Evolutionary conservation across 768 basidiomycete genomes (phyloP).

Genomic region (Hericium coralloides): DNA sequence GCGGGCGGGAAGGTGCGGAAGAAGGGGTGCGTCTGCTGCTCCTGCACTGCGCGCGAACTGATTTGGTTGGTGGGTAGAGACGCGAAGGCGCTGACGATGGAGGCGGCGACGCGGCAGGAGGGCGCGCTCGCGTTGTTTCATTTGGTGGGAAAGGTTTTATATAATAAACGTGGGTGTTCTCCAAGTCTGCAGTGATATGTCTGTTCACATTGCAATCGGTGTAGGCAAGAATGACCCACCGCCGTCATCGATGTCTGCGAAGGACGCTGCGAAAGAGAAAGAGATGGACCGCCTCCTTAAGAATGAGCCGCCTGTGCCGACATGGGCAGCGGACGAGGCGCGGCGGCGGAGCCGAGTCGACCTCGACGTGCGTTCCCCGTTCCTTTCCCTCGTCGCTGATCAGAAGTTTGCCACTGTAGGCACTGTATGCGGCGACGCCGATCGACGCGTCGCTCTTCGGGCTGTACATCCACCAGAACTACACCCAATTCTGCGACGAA

Average conservation of each 20-base stretch:
- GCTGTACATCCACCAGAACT: conserved; percentile 92
- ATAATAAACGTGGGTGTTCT: conserved; percentile 80
- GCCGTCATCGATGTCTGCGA: conserved; percentile 42
- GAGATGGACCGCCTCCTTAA: conserved; percentile 45
- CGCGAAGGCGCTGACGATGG: conserved; percentile 28
- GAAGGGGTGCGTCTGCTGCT: conserved; percentile 9
- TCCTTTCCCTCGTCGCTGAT: background rate
- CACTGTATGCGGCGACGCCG: conserved; percentile 73
- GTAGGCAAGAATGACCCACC: conserved; percentile 72
- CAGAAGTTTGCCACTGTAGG: conserved; percentile 27
- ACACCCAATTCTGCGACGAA: conserved; percentile 72
- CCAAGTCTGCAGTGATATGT: background rate
- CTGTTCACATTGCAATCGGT: background rate
- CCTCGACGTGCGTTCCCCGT: conserved; percentile 46
- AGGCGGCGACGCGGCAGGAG: conserved; percentile 75
- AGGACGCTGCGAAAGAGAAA: conserved; percentile 54
- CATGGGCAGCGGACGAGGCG: conserved; percentile 48
- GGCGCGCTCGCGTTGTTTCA: conserved; percentile 87
- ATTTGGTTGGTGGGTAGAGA: background rate
- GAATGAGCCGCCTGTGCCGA: conserved; percentile 49
- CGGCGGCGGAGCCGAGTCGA: conserved; percentile 67
- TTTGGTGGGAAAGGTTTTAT: conserved; percentile 85
- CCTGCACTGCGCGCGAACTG: conserved; percentile 4
- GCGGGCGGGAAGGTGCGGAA: conserved; percentile 20
- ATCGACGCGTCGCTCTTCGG: conserved; percentile 87